These are phyloP conservation scores for Monosporascus cannonballus DNA, from an alignment of 2,329 filamentous ascomycete genomes.

Conservation along the genomic window DNA sequence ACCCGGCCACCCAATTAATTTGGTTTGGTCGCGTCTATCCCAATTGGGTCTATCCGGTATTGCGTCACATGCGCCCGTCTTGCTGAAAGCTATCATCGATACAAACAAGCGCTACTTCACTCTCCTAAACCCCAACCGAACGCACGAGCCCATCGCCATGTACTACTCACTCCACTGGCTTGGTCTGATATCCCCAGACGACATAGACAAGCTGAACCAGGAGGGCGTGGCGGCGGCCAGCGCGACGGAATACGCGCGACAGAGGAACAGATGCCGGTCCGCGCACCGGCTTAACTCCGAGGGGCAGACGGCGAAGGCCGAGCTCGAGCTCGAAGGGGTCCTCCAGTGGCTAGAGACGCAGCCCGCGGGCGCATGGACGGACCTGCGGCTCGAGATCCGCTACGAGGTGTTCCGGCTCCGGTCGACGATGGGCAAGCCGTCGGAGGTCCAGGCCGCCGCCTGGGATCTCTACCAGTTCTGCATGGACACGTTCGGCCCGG, in stretches of 20 bases:
- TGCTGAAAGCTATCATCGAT: slow-evolving; percentile 2
- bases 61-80: not conserved
- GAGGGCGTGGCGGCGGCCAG: not conserved
- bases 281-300: not conserved
- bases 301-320: not conserved
- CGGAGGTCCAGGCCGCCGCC: not conserved
- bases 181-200: not conserved
- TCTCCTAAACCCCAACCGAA: not conserved
- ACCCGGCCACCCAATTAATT: slow-evolving; percentile 19
- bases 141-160: not conserved
- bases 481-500: slow-evolving; percentile 1
- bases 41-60: not conserved
- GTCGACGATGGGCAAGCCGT: not conserved
- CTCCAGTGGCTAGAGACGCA: slow-evolving; percentile 1
- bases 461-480: slow-evolving; percentile 1
- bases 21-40: slow-evolving; percentile 16
- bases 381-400: slow-evolving; percentile 1
- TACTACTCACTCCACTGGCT: slow-evolving; percentile 2
- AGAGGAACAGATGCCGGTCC: not conserved
- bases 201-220: slow-evolving; percentile 5
- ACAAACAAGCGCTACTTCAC: slow-evolving; percentile 1
- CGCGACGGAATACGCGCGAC: not conserved
- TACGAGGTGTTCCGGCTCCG: not conserved
- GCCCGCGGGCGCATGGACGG: not conserved
- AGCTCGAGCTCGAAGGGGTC: not conserved